Evolutionary conservation across 352 stramenopile genomes (phyloP), one percentile per base, ranked within the genome.

Genomic region (Phytophthora boehmeriae): DNA sequence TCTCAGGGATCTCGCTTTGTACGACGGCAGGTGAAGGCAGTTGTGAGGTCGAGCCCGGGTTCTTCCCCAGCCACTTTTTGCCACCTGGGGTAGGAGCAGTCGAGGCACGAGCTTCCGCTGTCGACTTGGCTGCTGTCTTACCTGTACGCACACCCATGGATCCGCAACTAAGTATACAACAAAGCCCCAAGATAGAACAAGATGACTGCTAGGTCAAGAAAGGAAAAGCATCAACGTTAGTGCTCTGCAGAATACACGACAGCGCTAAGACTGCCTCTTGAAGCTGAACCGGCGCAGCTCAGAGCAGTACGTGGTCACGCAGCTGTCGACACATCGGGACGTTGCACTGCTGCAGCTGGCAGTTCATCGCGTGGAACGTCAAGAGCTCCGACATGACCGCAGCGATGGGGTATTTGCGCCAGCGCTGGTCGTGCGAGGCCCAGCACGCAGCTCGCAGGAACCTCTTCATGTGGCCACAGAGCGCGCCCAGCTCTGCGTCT

Each of bases 381-480:
- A 89, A 82, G 13, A 90, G 71, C 54, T 85, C 77, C 5, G 74
- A 57, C 14, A 68, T 66, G 8, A 54, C 64, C 35, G 22, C 41
- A 2, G 63, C 68, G 23, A 76, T 70, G 25, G 58, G 63, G 42
- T 72, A 82, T 45, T 63, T 45, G 6, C 68, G 61, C 80, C 80
- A 90, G 14, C 61, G 51, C 13, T 70, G 51, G 46, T 72, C 83
- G 53, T 88, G 80, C 2, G 80, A 88, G 17, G 76, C 78, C 80
- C 80, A 90, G 59, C 75, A 88, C 1, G 67, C 59, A 11, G 75
- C 78, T 0, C 77, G 73, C 34, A 90, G 36, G 19, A 89, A 89
- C 0, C 76, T 63, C 74, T 88, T 88, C 78, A 90, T 88, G 48
- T 82, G 73, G 8, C 66, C 44, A 53, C 78, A 90, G 0, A 86